Evolutionary conservation across 2,329 filamentous ascomycete species (phyloP).

Genomic region (Paecilomyces dactylethromorphus): DNA sequence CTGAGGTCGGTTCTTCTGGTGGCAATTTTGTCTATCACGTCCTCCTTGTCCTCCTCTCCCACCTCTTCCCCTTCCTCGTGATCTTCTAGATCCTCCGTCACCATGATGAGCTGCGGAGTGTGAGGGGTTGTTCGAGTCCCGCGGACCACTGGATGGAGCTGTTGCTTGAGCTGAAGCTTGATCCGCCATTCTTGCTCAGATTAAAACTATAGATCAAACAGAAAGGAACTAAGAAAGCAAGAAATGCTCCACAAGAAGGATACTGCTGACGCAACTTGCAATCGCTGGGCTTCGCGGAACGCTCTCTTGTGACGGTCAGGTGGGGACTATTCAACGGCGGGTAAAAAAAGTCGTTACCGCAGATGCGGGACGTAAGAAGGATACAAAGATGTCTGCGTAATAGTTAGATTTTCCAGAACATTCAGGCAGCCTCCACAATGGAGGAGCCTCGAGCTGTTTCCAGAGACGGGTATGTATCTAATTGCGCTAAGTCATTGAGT

Average conservation of each 20-base stretch:
- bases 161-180: slow-evolving; percentile 3
- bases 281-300: background rate
- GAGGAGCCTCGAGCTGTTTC: background rate
- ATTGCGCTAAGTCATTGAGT: background rate
- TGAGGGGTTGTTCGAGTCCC: slow-evolving; percentile 25
- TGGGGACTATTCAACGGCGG: slow-evolving; percentile 7
- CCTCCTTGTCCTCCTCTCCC: slow-evolving; percentile 26
- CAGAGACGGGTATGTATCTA: background rate
- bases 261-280: background rate
- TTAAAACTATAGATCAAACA: slow-evolving; percentile 2
- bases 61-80: slow-evolving; percentile 26
- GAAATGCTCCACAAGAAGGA: background rate
- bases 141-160: slow-evolving; percentile 13
- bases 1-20: slow-evolving; percentile 11
- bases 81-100: slow-evolving; percentile 27
- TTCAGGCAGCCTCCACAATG: background rate
- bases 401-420: background rate
- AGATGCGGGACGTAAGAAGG: background rate
- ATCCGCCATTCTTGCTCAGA: slow-evolving; percentile 6
- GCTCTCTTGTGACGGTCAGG: background rate
- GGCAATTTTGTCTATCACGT: slow-evolving; percentile 21
- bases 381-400: background rate
- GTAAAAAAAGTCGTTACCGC: slow-evolving; percentile 11
- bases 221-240: background rate
- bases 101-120: slow-evolving; percentile 30